Evolutionary conservation across 2,329 filamentous ascomycete genomes (phyloP), one percentile per base, ranked within the genome.

Genomic region (Graphilbum fragrans): DNA sequence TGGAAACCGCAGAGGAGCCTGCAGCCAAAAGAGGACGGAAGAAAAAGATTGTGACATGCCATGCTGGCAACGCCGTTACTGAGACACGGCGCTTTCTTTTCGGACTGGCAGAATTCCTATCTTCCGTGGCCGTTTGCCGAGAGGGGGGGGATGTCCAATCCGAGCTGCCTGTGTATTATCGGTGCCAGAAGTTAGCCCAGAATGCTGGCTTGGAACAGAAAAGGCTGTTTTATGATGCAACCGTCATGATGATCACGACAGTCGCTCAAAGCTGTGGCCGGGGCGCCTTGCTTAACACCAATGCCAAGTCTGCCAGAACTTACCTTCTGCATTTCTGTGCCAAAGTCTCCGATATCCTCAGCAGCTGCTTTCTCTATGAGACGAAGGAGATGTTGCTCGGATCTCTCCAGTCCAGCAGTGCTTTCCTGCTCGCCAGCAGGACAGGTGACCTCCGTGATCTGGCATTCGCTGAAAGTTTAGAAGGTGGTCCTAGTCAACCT

Each of bases 381-480:
- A 23, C 6, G 47, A 47, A 10, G 55, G 53, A 41, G 54, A n/a
- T 11, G 19, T 27, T 62, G 20, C 46, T 65, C 6, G 47, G 53
- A 23, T 59, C 57, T 18, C 53, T 75, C 27, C 60, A 60, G 23
- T 55, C 58, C 3, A 68, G 72, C 23, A 62, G 63, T 2, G 70
- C 71, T 0, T 72, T 74, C 48, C 52, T 65, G 23, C 54, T 74
- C 22, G 70, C 72, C 1, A 66, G 71, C 44, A 61, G 64, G 41
- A 74, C 69, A 14, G 67, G 66, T 41, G 66, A 72, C 47, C 55
- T 75, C 7, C 58, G 66, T 21, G 71, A 76, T 47, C 61, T 75
- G 33, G 66, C 65, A 10, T 73, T 70, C 49, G 72, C 70, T 3
- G 72, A 76, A 48, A 61, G 55, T 23, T 55, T 72, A 4, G 43